These are phyloP conservation scores for Russula virescens DNA, from an alignment of 768 basidiomycete species.

Conservation along the genomic window DNA sequence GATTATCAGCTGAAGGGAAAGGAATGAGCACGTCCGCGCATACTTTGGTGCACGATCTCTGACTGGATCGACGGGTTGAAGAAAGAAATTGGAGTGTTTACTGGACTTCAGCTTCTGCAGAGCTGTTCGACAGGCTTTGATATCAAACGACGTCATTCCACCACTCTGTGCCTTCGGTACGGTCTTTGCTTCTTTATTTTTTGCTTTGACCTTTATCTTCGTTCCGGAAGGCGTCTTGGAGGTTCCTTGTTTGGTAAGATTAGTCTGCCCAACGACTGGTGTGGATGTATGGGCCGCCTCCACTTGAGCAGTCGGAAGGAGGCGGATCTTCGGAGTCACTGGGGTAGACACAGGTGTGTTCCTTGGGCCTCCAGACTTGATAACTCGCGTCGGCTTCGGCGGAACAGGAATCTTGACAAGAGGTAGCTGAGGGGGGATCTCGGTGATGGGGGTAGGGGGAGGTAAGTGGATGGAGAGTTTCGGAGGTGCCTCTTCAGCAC, in stretches of 20 bases:
- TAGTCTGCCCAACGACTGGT: background rate
- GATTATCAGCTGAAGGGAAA: background rate
- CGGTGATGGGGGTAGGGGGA: constrained; percentile 58
- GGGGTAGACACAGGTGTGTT: constrained; percentile 30
- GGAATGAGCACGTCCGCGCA: constrained; percentile 23
- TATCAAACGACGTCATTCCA: constrained; percentile 73
- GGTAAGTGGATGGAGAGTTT: constrained; percentile 82
- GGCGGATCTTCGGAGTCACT: constrained; percentile 46
- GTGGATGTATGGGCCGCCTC: constrained; percentile 28
- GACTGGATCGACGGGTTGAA: constrained; percentile 93
- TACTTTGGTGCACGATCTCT: constrained; percentile 88
- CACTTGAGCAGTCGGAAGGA: constrained; percentile 30
- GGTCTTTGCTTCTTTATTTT: constrained; percentile 37
- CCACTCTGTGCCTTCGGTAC: constrained; percentile 65
- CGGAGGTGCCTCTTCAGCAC: constrained; percentile 76
- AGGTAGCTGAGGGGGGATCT: constrained; percentile 51
- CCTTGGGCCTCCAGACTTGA: constrained; percentile 35
- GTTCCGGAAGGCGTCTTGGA: constrained; percentile 2
- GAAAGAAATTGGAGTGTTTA: constrained; percentile 69
- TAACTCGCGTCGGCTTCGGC: constrained; percentile 27
- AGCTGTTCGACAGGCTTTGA: constrained; percentile 67
- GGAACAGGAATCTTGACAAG: constrained; percentile 49
- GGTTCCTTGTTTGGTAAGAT: constrained; percentile 11
- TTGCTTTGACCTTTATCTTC: constrained; percentile 22
- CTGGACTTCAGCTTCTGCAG: constrained; percentile 74